These are phyloP conservation scores for Pseudodiploospora longispora DNA, from an alignment of 2,329 filamentous ascomycete genomes.

Conservation along the genomic window DNA sequence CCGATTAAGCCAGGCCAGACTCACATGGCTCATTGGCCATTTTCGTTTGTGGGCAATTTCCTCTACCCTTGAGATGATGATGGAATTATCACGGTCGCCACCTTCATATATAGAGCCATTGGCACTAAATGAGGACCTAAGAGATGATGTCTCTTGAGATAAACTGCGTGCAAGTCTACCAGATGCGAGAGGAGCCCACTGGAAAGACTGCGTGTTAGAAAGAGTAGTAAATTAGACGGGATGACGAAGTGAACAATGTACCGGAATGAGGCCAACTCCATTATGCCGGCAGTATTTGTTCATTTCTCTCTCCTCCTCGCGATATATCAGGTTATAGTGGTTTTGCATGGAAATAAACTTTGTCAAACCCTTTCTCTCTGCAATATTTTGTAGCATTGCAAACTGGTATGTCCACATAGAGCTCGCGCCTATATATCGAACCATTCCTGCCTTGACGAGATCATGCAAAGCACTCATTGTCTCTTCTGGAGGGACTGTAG, in stretches of 20 bases:
- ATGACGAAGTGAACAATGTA: neutral
- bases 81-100: neutral
- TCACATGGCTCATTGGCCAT: slow-evolving; percentile 55
- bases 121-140: neutral
- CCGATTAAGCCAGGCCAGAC: slow-evolving; percentile 54
- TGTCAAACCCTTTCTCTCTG: slow-evolving; percentile 44
- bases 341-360: slow-evolving; percentile 52
- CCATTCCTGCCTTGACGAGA: slow-evolving; percentile 42
- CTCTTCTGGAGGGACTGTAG: slow-evolving; percentile 39
- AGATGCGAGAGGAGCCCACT: neutral
- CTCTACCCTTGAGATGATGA: slow-evolving; percentile 21
- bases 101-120: neutral
- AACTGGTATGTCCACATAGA: slow-evolving; percentile 36
- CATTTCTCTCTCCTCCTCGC: slow-evolving; percentile 46
- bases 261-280: slow-evolving; percentile 10
- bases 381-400: slow-evolving; percentile 38
- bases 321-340: slow-evolving; percentile 42
- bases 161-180: neutral
- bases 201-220: neutral
- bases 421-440: slow-evolving; percentile 34
- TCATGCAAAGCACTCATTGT: slow-evolving; percentile 51
- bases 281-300: slow-evolving; percentile 18
- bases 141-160: neutral
- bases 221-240: neutral
- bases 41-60: slow-evolving; percentile 48